Base-by-base conservation (phyloP, 352 stramenopile genomes). In the Pythium scleroteichum region DNA sequence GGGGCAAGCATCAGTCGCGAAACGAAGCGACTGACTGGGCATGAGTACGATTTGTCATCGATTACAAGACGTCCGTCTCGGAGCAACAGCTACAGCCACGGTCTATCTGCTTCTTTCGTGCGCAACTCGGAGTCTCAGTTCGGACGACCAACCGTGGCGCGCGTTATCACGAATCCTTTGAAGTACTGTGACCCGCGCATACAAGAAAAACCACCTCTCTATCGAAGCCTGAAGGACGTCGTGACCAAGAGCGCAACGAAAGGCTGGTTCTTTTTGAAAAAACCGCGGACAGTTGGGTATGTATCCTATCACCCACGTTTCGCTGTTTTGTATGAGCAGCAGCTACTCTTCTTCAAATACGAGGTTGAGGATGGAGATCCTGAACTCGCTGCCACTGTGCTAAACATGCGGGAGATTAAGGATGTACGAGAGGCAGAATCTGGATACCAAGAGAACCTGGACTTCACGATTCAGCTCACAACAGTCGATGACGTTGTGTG, bases 201-300 rank as follows among this genome's bases (percentile, higher is more conserved):
- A 1, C 47, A 72, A 16, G 59, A 70, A 20, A 79, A 69, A 0
- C 78, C 79, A 1, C 72, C 72, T 2, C 45, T 94, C 20, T 88
- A 82, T 50, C 85, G 79, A 22, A 91, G 81, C 53, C 48, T 94
- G 17, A 94, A 92, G 53, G 85, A 94, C 54, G 82, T 91, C 10
- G 85, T 77, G 20, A 53, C 73, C 10, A 87, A 88, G 49, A 79
- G 75, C 0, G 82, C 79, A 9, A 82, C 74, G 6, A 76, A 82
- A 48, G 85, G 87, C 7, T 96, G 87, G 87, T 94, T 96, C 40
- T 92, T 92, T 45, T 73, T 94, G 2, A 93, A 92, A 59, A 84
- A 87, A 19, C 83, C 87, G 12, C 71, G 73, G 0, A 75, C 72
- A n/a, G 64, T 74, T 0, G 87, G 87, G 5, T 68, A 90, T 53